These are phyloP conservation scores for Lichtheimia ramosa DNA, from an alignment of 371 early-diverging fungal genomes.

Conservation along the genomic window DNA sequence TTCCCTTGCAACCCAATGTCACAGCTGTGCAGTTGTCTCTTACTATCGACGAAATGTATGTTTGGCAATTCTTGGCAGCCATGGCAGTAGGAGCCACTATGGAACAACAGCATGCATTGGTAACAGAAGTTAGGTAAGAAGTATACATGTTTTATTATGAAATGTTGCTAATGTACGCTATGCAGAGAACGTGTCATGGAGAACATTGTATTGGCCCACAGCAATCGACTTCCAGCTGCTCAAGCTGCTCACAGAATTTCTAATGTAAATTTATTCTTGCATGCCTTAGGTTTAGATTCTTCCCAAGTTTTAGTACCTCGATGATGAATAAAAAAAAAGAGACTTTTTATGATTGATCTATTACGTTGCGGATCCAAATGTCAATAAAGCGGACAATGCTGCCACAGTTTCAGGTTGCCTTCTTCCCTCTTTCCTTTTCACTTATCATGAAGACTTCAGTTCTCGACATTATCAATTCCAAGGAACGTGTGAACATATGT, in stretches of 20 bases:
- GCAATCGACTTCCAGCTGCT: conserved; percentile 56
- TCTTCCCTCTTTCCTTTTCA: background rate
- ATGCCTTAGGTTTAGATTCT: conserved; percentile 93
- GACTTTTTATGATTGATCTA: too few species aligned
- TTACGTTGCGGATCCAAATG: too few species aligned
- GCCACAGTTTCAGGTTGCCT: background rate
- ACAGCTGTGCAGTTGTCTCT: conserved; percentile 38
- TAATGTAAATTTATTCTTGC: conserved; percentile 93
- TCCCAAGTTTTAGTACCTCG: conserved; percentile 71
- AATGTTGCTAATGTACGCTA: background rate
- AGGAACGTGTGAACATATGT: conserved; percentile 72
- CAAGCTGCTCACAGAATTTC: conserved; percentile 69
- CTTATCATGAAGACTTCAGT: conserved; percentile 4
- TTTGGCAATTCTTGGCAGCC: conserved; percentile 98
- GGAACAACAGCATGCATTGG: conserved; percentile 91
- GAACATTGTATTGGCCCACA: conserved; percentile 69
- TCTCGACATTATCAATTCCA: conserved; percentile 17
- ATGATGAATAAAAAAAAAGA: conserved; percentile 14
- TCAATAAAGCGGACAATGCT: too few species aligned
- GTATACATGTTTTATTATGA: background rate
- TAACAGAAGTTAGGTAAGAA: conserved; percentile 80
- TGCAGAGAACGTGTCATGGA: conserved; percentile 83
- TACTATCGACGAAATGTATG: conserved; percentile 81
- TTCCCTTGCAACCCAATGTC: conserved; percentile 49
- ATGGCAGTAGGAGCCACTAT: conserved; percentile 91